Conservation (phyloP, 352 stramenopile species). For the Globisporangium uncinulatum region DNA sequence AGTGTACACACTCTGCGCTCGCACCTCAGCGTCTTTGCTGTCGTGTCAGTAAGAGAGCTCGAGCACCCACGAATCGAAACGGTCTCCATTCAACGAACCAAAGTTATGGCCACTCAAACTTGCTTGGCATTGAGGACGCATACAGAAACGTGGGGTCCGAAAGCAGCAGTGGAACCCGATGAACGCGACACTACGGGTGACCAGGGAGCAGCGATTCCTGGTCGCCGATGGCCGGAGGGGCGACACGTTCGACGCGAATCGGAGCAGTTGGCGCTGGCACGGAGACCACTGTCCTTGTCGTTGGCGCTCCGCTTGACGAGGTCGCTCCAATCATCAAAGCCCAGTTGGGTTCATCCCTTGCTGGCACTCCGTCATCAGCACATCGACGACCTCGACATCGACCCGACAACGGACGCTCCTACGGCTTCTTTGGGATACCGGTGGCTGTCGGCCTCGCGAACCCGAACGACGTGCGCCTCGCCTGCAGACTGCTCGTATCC, state of each 20-base stretch:
- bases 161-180: conserved; percentile 90
- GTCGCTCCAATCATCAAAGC: no score
- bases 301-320: no score
- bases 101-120: no score
- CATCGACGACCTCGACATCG: background rate
- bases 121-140: conserved; percentile 78
- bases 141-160: conserved; percentile 91
- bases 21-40: no score
- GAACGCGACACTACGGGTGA: conserved; percentile 96
- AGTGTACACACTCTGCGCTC: no score
- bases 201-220: conserved; percentile 27
- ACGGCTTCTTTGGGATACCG: conserved; percentile 16
- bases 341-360: no score
- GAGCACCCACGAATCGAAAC: no score
- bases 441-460: conserved; percentile 21
- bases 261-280: no score
- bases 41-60: no score
- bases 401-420: background rate
- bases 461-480: conserved; percentile 26
- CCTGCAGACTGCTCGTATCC: conserved; percentile 5
- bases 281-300: no score
- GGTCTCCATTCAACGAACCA: no score
- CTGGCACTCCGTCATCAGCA: conserved; percentile 1
- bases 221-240: no score
- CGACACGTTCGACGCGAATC: background rate